Evolutionary conservation across 495 filamentous ascomycete species (phyloP).

Genomic region (Penicillium waksmanii): DNA sequence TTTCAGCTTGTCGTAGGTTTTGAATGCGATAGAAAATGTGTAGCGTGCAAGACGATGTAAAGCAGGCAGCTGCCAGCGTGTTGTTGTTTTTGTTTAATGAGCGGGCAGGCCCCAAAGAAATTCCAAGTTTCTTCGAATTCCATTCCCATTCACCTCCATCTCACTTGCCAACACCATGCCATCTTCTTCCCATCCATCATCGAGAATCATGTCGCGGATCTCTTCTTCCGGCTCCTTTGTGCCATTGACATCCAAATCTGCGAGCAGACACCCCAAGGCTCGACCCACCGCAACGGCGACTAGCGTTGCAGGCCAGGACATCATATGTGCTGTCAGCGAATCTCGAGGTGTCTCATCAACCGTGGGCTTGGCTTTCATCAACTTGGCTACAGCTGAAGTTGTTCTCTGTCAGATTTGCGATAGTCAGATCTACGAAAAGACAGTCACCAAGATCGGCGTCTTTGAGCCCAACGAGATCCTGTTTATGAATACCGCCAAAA

Average conservation of each 20-base stretch:
- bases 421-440: constrained; percentile 83
- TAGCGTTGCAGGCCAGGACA: constrained; percentile 70
- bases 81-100: too few relatives aligned
- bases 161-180: neutral
- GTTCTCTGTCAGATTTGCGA: constrained; percentile 90
- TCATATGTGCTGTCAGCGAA: constrained; percentile 91
- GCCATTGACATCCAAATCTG: constrained; percentile 32
- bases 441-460: constrained; percentile 78
- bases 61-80: too few relatives aligned
- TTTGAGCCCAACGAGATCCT: constrained; percentile 78
- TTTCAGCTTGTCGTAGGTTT: too few relatives aligned
- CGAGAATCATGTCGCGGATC: neutral
- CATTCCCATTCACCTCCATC: neutral
- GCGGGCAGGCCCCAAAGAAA: neutral
- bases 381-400: constrained; percentile 79
- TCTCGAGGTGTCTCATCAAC: constrained; percentile 81
- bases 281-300: constrained; percentile 65
- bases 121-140: neutral
- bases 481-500: constrained; percentile 69
- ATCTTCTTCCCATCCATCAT: neutral
- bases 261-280: constrained; percentile 48
- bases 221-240: constrained; percentile 27
- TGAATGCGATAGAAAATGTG: too few relatives aligned
- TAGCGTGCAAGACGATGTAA: too few relatives aligned
- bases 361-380: constrained; percentile 89